Evolutionary conservation across 192 early-diverging fungal species (phyloP).

Genomic region (Gigaspora rosea): DNA sequence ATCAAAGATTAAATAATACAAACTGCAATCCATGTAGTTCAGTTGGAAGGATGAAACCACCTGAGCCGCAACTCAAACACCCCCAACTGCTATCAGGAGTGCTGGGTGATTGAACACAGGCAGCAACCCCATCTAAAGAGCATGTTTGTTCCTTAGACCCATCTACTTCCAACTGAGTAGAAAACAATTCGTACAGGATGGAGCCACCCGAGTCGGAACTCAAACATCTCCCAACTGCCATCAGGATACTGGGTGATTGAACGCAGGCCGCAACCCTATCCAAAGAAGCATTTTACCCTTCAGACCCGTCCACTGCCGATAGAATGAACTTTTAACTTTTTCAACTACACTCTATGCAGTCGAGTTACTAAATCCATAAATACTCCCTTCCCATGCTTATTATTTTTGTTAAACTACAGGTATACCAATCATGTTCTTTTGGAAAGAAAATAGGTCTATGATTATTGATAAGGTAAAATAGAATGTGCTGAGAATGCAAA

Average conservation of each 20-base stretch:
- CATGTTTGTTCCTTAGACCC: neutral
- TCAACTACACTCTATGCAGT: too few species aligned
- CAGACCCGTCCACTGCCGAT: slow-evolving; percentile 11
- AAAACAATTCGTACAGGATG: neutral
- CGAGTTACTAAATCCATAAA: too few species aligned
- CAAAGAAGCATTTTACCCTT: neutral
- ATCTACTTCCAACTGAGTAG: neutral
- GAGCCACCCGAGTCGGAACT: neutral
- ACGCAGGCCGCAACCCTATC: slow-evolving; percentile 5
- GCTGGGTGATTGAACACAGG: neutral
- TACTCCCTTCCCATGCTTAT: too few species aligned
- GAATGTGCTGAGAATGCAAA: too few species aligned
- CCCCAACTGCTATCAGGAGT: neutral
- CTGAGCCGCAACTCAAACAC: slow-evolving; percentile 8
- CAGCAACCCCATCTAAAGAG: neutral
- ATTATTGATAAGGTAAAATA: too few species aligned
- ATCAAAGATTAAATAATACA: too few species aligned
- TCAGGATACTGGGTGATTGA: slow-evolving; percentile 3
- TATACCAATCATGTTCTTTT: too few species aligned
- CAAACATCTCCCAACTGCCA: neutral
- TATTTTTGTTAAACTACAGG: too few species aligned
- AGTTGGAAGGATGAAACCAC: neutral
- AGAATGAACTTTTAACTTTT: neutral
- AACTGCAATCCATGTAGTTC: too few species aligned
- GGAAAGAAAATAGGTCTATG: too few species aligned